A percentile compares a stretch with the other conserved stretches of the same genome.
phyloP scores from a whole-genome alignment of 208 protist species.

The Leishmania guyanensis region DNA sequence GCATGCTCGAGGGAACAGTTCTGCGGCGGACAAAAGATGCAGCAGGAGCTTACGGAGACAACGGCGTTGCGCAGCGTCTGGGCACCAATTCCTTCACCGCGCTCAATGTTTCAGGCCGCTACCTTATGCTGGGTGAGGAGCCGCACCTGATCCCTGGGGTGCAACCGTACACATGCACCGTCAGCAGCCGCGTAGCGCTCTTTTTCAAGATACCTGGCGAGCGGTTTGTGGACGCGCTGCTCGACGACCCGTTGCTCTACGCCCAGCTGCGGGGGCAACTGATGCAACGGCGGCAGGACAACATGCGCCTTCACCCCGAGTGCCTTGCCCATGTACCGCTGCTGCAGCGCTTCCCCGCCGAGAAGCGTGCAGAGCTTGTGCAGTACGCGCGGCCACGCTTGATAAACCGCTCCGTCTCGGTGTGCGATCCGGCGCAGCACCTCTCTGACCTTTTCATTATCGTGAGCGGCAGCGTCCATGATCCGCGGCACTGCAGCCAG shows the following conservation, averaged over 20 bases:
- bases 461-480: slow-evolving; percentile 57
- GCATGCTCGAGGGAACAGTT: slow-evolving; percentile 79
- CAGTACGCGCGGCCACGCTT: slow-evolving; percentile 60
- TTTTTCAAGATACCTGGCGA: slow-evolving; percentile 70
- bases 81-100: slow-evolving; percentile 58
- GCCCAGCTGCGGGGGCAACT: slow-evolving; percentile 69
- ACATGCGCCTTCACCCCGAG: slow-evolving; percentile 70
- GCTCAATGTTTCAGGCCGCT: slow-evolving; percentile 63
- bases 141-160: slow-evolving; percentile 73
- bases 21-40: slow-evolving; percentile 41
- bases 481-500: slow-evolving; percentile 70
- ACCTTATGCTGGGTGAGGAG: slow-evolving; percentile 84
- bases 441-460: slow-evolving; percentile 84
- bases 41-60: slow-evolving; percentile 43
- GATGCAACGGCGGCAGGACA: slow-evolving; percentile 39
- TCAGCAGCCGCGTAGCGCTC: slow-evolving; percentile 71
- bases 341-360: slow-evolving; percentile 51
- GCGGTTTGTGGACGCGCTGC: slow-evolving; percentile 75
- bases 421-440: slow-evolving; percentile 77
- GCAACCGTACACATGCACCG: slow-evolving; percentile 76
- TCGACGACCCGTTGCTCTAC: slow-evolving; percentile 78
- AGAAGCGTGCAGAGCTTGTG: slow-evolving; percentile 51
- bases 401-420: slow-evolving; percentile 51
- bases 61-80: slow-evolving; percentile 56
- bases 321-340: slow-evolving; percentile 71